phyloP scores from a whole-genome alignment of 176 grass and related monocot species.

The Saccharum officinarum region DNA sequence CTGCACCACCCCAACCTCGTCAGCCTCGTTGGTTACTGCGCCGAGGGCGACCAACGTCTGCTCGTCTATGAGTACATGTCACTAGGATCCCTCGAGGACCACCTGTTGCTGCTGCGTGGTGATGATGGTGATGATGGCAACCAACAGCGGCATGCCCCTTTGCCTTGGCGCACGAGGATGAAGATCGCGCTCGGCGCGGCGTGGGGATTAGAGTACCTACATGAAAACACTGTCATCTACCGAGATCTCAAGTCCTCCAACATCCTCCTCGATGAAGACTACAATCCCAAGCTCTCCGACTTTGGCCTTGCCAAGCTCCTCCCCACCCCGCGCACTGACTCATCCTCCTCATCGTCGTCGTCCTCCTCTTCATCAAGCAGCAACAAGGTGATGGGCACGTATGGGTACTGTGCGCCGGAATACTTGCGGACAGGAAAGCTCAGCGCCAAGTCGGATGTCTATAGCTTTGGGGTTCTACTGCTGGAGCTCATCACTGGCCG shows the following conservation, averaged over 20 bases:
- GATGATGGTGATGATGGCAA: neutral
- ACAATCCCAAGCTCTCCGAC: slow-evolving; percentile 48
- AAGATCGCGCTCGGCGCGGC: slow-evolving; percentile 50
- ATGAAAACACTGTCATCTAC: slow-evolving; percentile 51
- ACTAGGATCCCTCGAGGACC: slow-evolving; percentile 50
- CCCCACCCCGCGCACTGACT: neutral
- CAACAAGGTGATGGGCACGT: slow-evolving; percentile 49
- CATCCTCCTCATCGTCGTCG: neutral
- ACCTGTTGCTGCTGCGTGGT: neutral
- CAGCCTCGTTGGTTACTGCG: slow-evolving; percentile 46
- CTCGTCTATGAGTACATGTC: slow-evolving; percentile 47
- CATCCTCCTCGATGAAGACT: slow-evolving; percentile 46
- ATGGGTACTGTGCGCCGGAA: slow-evolving; percentile 54
- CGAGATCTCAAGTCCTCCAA: slow-evolving; percentile 69
- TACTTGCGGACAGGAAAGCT: slow-evolving; percentile 37
- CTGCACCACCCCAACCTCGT: slow-evolving; percentile 50
- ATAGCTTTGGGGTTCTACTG: slow-evolving; percentile 66
- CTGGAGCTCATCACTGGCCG: slow-evolving; percentile 58
- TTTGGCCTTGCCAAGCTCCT: slow-evolving; percentile 46
- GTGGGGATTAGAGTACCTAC: slow-evolving; percentile 45
- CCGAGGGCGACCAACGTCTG: slow-evolving; percentile 47
- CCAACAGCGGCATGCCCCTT: neutral
- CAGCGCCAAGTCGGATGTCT: slow-evolving; percentile 47
- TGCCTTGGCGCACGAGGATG: slow-evolving; percentile 48
- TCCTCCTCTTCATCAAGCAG: neutral